Percentiles rank a stretch among this genome's conserved stretches.
These are phyloP conservation scores for Pythium biforme DNA, from an alignment of 352 stramenopile species.

Conservation along the genomic window DNA sequence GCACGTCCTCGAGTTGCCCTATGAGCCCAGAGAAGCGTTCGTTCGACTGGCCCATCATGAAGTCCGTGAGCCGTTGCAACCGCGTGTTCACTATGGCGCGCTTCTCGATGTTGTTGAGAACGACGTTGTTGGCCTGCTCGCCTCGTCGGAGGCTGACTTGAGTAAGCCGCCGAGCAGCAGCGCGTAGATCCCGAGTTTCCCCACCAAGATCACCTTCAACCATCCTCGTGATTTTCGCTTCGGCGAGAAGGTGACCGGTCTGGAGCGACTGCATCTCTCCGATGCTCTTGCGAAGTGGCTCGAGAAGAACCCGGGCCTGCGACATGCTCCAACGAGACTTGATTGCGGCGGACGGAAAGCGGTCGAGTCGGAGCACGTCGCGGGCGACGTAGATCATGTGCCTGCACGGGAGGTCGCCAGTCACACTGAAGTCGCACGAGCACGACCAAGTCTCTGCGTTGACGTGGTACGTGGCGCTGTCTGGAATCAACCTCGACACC, in stretches of 20 bases:
- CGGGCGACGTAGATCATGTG: slow-evolving; percentile 1
- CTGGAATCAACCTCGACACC: not conserved
- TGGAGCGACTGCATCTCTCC: no score
- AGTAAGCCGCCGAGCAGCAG: not conserved
- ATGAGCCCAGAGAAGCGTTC: not conserved
- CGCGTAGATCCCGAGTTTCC: not conserved
- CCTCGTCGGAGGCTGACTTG: not conserved
- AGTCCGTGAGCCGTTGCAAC: not conserved
- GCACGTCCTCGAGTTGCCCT: not conserved
- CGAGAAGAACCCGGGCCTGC: no score
- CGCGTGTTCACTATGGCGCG: not conserved
- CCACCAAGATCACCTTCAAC: no score
- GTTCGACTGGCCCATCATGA: not conserved
- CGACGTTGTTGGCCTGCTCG: not conserved
- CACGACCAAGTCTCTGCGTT: not conserved
- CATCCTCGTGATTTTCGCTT: no score
- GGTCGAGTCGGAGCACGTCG: not conserved
- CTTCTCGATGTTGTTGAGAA: slow-evolving; percentile 3
- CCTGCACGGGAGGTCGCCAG: not conserved
- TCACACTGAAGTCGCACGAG: not conserved
- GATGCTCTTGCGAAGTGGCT: no score
- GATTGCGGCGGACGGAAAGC: not conserved
- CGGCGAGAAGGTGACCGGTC: no score
- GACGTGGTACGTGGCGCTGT: not conserved
- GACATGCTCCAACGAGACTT: not conserved